phyloP scores from a whole-genome alignment of 441 rosid genomes.

The Arabidopsis hybrid region DNA sequence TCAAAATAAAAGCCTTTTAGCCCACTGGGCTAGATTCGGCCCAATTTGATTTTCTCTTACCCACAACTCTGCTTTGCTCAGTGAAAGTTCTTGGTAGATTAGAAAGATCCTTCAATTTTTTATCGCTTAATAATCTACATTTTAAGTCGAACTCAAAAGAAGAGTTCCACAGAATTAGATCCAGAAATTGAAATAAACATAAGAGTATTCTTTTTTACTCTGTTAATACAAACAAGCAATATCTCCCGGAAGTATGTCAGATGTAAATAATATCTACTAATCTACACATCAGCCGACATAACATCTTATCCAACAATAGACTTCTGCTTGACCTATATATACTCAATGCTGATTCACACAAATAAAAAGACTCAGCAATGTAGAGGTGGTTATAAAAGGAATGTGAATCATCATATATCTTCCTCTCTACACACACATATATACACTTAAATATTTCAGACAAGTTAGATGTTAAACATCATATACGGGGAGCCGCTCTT shows the following conservation, averaged over 20 bases:
- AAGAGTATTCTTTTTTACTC: too few relatives aligned
- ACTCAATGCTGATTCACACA: slow-evolving; percentile 27
- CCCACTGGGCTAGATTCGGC: background rate
- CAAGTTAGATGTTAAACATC: slow-evolving; percentile 70
- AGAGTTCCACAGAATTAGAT: too few relatives aligned
- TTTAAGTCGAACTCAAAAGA: too few relatives aligned
- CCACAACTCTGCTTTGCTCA: background rate
- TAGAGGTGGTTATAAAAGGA: slow-evolving; percentile 1
- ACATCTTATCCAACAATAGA: background rate
- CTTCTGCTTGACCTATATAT: slow-evolving; percentile 6
- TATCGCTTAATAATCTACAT: too few relatives aligned
- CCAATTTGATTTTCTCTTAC: background rate
- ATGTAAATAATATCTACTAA: slow-evolving; percentile 11
- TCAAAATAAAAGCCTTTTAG: background rate
- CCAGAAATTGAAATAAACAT: too few relatives aligned
- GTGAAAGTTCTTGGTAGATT: background rate
- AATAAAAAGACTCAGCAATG: slow-evolving; percentile 21
- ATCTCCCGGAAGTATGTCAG: background rate
- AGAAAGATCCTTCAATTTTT: background rate
- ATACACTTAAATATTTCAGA: slow-evolving; percentile 6
- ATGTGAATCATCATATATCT: background rate
- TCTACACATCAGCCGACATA: background rate
- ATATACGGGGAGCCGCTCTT: slow-evolving; percentile 85
- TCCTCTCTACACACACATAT: slow-evolving; percentile 21
- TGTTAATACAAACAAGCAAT: slow-evolving; percentile 5